A percentile compares a stretch with the other conserved stretches of the same genome.
phyloP scores from a whole-genome alignment of 2,329 filamentous ascomycete genomes.

The Diaporthe sp. region DNA sequence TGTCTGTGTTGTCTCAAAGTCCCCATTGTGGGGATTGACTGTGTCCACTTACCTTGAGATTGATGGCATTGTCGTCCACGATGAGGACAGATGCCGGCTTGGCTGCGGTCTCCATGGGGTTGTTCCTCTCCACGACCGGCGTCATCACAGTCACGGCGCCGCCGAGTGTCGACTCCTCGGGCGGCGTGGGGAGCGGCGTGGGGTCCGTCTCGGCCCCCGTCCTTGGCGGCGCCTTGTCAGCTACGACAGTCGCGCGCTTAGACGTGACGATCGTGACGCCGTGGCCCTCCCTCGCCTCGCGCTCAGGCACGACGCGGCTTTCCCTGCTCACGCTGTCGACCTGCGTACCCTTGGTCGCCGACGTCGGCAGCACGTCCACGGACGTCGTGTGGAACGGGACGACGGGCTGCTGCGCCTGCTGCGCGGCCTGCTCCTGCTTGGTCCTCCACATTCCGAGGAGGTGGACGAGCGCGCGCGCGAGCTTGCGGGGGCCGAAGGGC shows the following conservation, averaged over 20 bases:
- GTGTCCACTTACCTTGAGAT: conserved; percentile 46
- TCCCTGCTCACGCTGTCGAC: background rate
- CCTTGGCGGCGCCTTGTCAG: background rate
- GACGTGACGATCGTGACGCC: conserved; percentile 6
- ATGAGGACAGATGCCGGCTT: conserved; percentile 48
- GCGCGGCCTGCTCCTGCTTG: conserved; percentile 30
- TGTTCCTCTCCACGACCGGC: background rate
- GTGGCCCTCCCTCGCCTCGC: background rate
- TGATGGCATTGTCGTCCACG: conserved; percentile 59
- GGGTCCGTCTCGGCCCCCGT: conserved; percentile 6
- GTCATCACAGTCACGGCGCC: background rate
- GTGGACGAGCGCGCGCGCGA: conserved; percentile 51
- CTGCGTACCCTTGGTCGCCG: conserved; percentile 13
- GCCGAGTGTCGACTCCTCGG: conserved; percentile 32
- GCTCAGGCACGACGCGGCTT: background rate
- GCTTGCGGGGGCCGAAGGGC: conserved; percentile 56
- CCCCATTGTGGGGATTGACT: no score
- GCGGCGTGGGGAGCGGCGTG: conserved; percentile 26
- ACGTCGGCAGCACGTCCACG: conserved; percentile 1
- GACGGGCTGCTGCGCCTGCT: background rate
- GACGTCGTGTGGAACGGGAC: conserved; percentile 8
- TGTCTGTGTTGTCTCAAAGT: no score
- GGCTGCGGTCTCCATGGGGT: background rate
- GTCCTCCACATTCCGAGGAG: conserved; percentile 39
- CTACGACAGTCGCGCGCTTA: conserved; percentile 5